Evolutionary conservation across 768 basidiomycete genomes (phyloP).

Genomic region (Wakefieldia striispora): DNA sequence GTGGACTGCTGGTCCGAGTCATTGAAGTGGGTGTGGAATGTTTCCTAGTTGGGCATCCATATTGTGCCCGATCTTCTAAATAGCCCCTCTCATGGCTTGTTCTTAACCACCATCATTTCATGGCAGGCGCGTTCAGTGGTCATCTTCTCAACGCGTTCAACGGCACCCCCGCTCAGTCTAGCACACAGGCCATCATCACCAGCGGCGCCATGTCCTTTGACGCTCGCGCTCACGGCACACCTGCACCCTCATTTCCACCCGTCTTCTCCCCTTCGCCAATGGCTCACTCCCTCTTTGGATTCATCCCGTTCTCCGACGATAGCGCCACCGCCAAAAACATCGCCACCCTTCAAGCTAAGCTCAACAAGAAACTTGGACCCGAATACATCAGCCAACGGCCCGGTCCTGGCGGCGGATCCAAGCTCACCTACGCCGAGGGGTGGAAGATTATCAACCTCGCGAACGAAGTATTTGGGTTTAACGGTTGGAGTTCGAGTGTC

Average conservation of each 20-base stretch:
- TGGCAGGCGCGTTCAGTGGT: slow-evolving; percentile 61
- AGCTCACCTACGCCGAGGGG: slow-evolving; percentile 92
- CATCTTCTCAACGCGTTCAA: slow-evolving; percentile 52
- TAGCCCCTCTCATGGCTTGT: slow-evolving; percentile 6
- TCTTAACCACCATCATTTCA: slow-evolving; percentile 25
- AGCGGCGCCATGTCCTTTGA: slow-evolving; percentile 63
- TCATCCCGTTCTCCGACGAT: slow-evolving; percentile 47
- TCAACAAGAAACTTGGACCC: slow-evolving; percentile 88
- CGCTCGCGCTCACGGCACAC: slow-evolving; percentile 49
- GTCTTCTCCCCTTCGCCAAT: slow-evolving; percentile 2
- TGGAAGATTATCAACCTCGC: slow-evolving; percentile 99
- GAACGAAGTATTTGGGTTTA: slow-evolving; percentile 98
- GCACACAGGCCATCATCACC: slow-evolving; percentile 37
- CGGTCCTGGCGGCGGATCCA: slow-evolving; percentile 82
- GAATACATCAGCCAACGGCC: slow-evolving; percentile 89
- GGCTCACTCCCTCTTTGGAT: slow-evolving; percentile 1
- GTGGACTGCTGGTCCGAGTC: too few species aligned
- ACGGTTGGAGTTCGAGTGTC: slow-evolving; percentile 88
- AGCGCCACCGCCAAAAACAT: slow-evolving; percentile 55
- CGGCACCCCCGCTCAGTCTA: slow-evolving; percentile 13
- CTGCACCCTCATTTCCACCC: slow-evolving; percentile 10
- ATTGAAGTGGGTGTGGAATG: too few species aligned
- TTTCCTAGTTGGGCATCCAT: neutral
- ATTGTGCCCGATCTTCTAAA: too few species aligned
- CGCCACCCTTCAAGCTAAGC: slow-evolving; percentile 72